Evolutionary conservation across 441 rosid species (phyloP).

Genomic region (Kokia cookei): DNA sequence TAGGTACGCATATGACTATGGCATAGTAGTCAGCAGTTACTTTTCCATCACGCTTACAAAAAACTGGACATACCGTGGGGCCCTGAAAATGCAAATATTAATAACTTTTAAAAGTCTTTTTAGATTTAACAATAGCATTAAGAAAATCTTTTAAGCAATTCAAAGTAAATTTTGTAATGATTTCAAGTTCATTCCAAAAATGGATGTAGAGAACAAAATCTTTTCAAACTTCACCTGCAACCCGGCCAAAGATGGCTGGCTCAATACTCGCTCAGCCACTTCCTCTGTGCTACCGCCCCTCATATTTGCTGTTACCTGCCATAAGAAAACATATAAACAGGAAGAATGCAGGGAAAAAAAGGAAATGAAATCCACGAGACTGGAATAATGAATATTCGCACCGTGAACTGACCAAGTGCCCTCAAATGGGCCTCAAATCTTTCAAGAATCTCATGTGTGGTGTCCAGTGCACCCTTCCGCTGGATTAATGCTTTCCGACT

Average conservation of each 20-base stretch:
- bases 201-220: background rate
- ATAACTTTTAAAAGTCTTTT: background rate
- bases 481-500: constrained; percentile 71
- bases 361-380: background rate
- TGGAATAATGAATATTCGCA: constrained; percentile 22
- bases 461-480: constrained; percentile 62
- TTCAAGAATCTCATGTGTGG: constrained; percentile 85
- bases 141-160: background rate
- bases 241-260: constrained; percentile 76
- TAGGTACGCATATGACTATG: constrained; percentile 83
- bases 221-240: constrained; percentile 55
- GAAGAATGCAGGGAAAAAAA: background rate
- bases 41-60: constrained; percentile 50
- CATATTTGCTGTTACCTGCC: constrained; percentile 90
- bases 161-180: background rate
- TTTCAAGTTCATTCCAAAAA: background rate
- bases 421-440: constrained; percentile 96
- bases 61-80: constrained; percentile 88
- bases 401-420: constrained; percentile 85
- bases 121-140: background rate
- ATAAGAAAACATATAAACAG: background rate
- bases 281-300: constrained; percentile 75
- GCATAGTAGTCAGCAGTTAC: constrained; percentile 70
- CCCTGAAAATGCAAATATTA: constrained; percentile 40
- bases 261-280: constrained; percentile 72